Base-by-base conservation (phyloP, 768 basidiomycete genomes). In the Boletus eberwhitei region DNA sequence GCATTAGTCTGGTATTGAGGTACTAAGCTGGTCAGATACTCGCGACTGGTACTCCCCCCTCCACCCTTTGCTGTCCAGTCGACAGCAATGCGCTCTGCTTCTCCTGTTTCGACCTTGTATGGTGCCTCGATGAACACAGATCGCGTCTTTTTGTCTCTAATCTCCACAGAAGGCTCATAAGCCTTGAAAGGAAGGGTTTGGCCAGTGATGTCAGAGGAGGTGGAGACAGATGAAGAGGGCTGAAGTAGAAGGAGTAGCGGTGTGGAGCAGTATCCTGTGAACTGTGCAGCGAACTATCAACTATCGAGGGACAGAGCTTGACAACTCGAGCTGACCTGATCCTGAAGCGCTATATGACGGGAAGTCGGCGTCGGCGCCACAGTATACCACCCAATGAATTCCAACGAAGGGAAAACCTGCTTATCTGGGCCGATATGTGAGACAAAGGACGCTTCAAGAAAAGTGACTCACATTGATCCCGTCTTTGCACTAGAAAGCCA, bases 311-410 rank as follows among this genome's bases (percentile, higher is more conserved):
- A 45, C 13, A 32, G 8, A 19, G 11, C 3, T n/a, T 8, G 21
- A 42, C 2, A 41, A 12, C 19, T 8, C 37, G 37, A 40, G 40
- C 72, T 16, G 55, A 86, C 94, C 77, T 97, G 93, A 68, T 90
- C 86, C 67, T 98, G 93, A 17, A 98, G 78, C 2, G 81, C 77
- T 42, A 93, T 85, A 64, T 98, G 93, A 19, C 75, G 76, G n/a
- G 80, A 64, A 1, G 86, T 86, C 0, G 93, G 93, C 12, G 77
- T 74, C n/a, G 79, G 69, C 16, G 92, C 87, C 41, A 95, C 86
- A 0, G 90, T 90, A 72, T 99, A 99, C 97, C 97, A 99, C 8
- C 97, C 97, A 48, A 99, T 90, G 66, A 99, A 87, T 67, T 98
- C 97, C 34, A 98, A 79, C 1, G 94, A 93, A 12, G 97, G 97